Evolutionary conservation across 352 stramenopile species (phyloP).

Genomic region (Phytopythium vexans): DNA sequence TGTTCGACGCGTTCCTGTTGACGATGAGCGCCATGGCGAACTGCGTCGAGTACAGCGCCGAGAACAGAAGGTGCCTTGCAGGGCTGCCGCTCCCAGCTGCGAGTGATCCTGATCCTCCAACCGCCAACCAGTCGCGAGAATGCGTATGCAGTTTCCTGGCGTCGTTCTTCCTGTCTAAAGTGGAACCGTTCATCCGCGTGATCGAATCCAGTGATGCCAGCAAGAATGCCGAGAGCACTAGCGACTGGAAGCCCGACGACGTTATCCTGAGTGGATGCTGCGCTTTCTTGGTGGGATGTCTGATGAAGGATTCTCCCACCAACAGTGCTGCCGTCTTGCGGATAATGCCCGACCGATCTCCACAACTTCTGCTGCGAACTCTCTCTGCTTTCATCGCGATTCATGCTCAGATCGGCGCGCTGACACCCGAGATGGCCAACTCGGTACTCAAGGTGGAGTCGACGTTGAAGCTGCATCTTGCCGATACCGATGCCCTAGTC

Average conservation of each 20-base stretch:
- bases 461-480: constrained; percentile 38
- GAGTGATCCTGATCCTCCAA: background rate
- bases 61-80: constrained; percentile 47
- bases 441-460: constrained; percentile 70
- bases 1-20: constrained; percentile 60
- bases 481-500: background rate
- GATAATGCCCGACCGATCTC: constrained; percentile 39
- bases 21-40: constrained; percentile 72
- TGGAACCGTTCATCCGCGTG: constrained; percentile 49
- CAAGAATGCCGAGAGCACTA: constrained; percentile 15
- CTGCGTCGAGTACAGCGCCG: constrained; percentile 52
- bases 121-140: background rate
- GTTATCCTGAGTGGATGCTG: constrained; percentile 68
- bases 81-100: constrained; percentile 3
- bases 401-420: constrained; percentile 68
- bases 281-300: constrained; percentile 64
- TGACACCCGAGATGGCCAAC: constrained; percentile 61
- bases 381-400: constrained; percentile 68
- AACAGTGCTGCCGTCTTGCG: constrained; percentile 37
- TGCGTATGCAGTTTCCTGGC: constrained; percentile 37
- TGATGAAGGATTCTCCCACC: constrained; percentile 50
- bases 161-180: constrained; percentile 49
- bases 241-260: constrained; percentile 64
- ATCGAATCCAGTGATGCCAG: constrained; percentile 24
- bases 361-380: constrained; percentile 44